These are phyloP conservation scores for Candida quercuum DNA, from an alignment of 805 yeast species.

Conservation along the genomic window DNA sequence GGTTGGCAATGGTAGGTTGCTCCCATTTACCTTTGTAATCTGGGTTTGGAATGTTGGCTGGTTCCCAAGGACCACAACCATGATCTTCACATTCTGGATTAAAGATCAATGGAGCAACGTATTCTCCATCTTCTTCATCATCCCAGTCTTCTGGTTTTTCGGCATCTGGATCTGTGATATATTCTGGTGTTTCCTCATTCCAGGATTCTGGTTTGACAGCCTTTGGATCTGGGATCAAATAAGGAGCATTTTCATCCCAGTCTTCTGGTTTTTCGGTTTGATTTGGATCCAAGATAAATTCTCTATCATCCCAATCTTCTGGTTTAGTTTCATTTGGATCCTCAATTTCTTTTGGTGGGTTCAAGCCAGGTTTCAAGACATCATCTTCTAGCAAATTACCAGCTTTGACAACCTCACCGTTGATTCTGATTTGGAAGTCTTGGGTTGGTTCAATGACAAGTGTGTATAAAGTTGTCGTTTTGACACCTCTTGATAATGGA, in stretches of 20 bases:
- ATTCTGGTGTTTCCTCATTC: slow-evolving; percentile 59
- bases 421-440: slow-evolving; percentile 73
- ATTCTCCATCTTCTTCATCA: slow-evolving; percentile 84
- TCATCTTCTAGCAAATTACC: slow-evolving; percentile 60
- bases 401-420: slow-evolving; percentile 67
- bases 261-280: slow-evolving; percentile 67
- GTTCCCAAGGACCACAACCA: slow-evolving; percentile 82
- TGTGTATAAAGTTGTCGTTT: slow-evolving; percentile 67
- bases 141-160: slow-evolving; percentile 76
- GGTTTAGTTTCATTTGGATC: slow-evolving; percentile 62
- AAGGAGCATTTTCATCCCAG: slow-evolving; percentile 75
- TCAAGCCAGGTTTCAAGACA: slow-evolving; percentile 58
- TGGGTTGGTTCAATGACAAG: slow-evolving; percentile 61
- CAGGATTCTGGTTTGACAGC: slow-evolving; percentile 72
- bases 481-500: slow-evolving; percentile 49
- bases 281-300: slow-evolving; percentile 61
- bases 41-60: slow-evolving; percentile 64
- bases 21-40: slow-evolving; percentile 74
- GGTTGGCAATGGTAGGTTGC: slow-evolving; percentile 65
- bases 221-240: slow-evolving; percentile 58
- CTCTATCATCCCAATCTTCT: slow-evolving; percentile 74
- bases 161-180: slow-evolving; percentile 64
- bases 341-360: slow-evolving; percentile 59
- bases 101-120: slow-evolving; percentile 63
- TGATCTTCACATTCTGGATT: slow-evolving; percentile 68